phyloP scores from a whole-genome alignment of 1,284 basidiomycete species.

The Austroboletus novae-zelandiae region DNA sequence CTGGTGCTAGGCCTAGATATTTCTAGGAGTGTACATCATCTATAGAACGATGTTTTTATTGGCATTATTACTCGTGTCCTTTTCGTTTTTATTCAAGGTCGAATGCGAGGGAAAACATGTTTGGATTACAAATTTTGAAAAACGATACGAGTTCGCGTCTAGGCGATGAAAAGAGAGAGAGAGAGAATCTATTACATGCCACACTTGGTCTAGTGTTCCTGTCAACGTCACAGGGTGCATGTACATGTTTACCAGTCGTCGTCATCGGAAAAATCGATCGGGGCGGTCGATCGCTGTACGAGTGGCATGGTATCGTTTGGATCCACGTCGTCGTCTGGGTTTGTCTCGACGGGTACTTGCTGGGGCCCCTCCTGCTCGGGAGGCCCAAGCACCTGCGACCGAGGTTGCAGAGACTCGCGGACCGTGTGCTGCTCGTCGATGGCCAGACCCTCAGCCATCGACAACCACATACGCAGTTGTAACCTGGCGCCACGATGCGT shows the following conservation, averaged over 20 bases:
- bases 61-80: no score
- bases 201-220: no score
- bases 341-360: slow-evolving; percentile 3
- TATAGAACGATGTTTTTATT: no score
- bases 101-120: no score
- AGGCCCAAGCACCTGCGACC: slow-evolving; percentile 11
- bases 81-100: no score
- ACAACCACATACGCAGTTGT: slow-evolving; percentile 30
- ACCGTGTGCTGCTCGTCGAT: slow-evolving; percentile 31
- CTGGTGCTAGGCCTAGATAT: slow-evolving; percentile 8
- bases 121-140: no score
- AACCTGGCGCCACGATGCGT: slow-evolving; percentile 12
- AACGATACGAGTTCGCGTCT: no score
- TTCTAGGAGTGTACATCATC: slow-evolving; percentile 14
- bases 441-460: slow-evolving; percentile 31
- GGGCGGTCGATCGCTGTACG: slow-evolving; percentile 1
- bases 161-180: no score
- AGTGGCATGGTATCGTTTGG: slow-evolving; percentile 17
- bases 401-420: slow-evolving; percentile 16
- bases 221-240: no score
- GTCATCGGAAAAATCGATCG: slow-evolving; percentile 26
- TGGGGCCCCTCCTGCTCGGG: slow-evolving; percentile 1
- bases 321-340: slow-evolving; percentile 11
- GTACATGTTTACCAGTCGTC: slow-evolving; percentile 22
- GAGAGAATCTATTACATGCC: no score